A percentile compares a stretch with the other conserved stretches of the same genome.
These are phyloP conservation scores for Veloboletus limbatus DNA, from an alignment of 1,284 basidiomycete species.

Conservation along the genomic window DNA sequence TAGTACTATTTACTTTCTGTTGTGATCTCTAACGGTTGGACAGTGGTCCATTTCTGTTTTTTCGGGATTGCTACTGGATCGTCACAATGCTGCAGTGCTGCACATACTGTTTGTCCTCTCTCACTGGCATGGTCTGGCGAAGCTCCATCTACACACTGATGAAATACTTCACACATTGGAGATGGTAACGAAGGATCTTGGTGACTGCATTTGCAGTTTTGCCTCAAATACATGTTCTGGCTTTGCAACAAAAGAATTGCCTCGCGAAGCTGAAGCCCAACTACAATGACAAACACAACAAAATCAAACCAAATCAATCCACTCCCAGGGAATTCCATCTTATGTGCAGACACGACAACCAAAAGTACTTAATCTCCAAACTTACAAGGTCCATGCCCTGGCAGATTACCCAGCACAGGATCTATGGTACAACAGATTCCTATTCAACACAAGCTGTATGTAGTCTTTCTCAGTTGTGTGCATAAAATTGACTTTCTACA, in stretches of 20 bases:
- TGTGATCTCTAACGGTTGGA: no score
- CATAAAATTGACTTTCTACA: no score
- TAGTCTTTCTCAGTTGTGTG: no score
- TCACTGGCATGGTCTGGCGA: constrained; percentile 19
- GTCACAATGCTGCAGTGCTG: background rate
- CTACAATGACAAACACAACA: no score
- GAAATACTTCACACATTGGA: constrained; percentile 3
- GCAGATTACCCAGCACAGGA: background rate
- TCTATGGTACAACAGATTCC: background rate
- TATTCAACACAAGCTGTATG: constrained; percentile 14
- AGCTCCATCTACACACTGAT: constrained; percentile 18
- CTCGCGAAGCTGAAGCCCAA: background rate
- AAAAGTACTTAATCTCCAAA: background rate
- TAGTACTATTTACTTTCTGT: no score
- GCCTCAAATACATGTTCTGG: background rate
- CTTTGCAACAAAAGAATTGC: background rate
- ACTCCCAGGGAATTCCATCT: no score
- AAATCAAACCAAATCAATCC: no score
- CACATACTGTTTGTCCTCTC: constrained; percentile 9
- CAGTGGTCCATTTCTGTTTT: constrained; percentile 20
- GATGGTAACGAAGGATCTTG: background rate
- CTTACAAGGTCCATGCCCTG: background rate
- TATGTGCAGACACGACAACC: no score
- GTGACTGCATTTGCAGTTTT: background rate
- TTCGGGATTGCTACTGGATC: constrained; percentile 9